Base-by-base conservation (phyloP, 2,329 filamentous ascomycete genomes). In the Stylonectria norvegica region DNA sequence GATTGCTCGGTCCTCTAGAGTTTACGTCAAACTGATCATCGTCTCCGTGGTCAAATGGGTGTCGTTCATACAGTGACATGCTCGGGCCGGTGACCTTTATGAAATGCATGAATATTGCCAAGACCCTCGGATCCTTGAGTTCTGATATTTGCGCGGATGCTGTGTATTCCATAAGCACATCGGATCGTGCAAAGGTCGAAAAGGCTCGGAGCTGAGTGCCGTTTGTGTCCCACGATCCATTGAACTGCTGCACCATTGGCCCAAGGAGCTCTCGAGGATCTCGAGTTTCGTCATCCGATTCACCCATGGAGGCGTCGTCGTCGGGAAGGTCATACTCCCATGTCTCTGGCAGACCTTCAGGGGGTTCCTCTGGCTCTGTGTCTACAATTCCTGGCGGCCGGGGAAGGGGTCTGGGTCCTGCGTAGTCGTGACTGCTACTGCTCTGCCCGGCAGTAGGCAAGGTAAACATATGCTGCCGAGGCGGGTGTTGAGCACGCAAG, bases 71-170 rank as follows among this genome's bases (percentile, higher is more conserved):
- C 19, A 95, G 76, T 1, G 90, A 95, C 59, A 97, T 79, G 50
- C 80, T 86, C 1, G 89, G 87, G 0, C 85, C 90, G 2, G 89
- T 95, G 5, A 93, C 85, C 52, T 89, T 85, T 33, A 97, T 81
- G 61, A 96, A 97, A 64, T 97, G 89, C 62, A 85, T 85, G 61
- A 97, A 97, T 5, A 95, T 82, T 20, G 83, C 78, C 11, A 88
- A 84, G 9, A 88, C 91, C 48, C 85, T 83, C 3, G 81, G 77
- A 49, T 96, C 89, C 52, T 83, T 86, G 19, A 96, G 69, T 20
- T 93, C 90, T 27, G 83, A 84, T 20, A 78, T 79, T 16, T 74
- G 67, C 4, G 79, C 75, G 1, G 79, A 79, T 5, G 85, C 83
- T 28, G 75, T 72, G 53, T 90, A 89, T 3, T 76, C 80, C 11